These are phyloP conservation scores for Ceratocystiopsis minuta DNA, from an alignment of 2,329 filamentous ascomycete genomes.

Conservation along the genomic window DNA sequence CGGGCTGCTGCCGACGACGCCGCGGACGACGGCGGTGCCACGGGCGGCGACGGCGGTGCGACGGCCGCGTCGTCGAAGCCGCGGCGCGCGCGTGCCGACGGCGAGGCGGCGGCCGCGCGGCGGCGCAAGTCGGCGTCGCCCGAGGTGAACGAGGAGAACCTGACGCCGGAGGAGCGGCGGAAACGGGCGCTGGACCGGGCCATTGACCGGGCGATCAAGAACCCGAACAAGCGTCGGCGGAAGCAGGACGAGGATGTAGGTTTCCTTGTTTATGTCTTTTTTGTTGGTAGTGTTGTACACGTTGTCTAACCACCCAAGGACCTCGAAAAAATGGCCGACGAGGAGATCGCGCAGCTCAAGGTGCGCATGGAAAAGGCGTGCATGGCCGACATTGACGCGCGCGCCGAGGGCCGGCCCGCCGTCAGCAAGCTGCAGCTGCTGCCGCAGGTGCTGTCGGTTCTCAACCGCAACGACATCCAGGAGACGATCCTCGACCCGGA, in stretches of 20 bases:
- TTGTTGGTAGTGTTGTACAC: too few species aligned
- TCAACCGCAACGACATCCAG: slow-evolving; percentile 78
- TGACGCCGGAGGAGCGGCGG: slow-evolving; percentile 72
- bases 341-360: slow-evolving; percentile 75
- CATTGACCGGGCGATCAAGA: slow-evolving; percentile 78
- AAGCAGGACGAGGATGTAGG: slow-evolving; percentile 79
- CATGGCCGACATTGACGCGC: slow-evolving; percentile 66
- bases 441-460: slow-evolving; percentile 69
- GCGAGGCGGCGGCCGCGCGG: slow-evolving; percentile 25
- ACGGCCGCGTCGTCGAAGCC: not conserved
- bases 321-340: slow-evolving; percentile 75
- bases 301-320: slow-evolving; percentile 35
- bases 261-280: slow-evolving; percentile 6
- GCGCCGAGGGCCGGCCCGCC: slow-evolving; percentile 61
- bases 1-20: slow-evolving; percentile 23
- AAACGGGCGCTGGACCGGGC: slow-evolving; percentile 69
- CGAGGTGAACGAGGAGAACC: slow-evolving; percentile 54
- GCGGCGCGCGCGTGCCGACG: slow-evolving; percentile 14
- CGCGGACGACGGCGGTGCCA: slow-evolving; percentile 27
- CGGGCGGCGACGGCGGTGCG: slow-evolving; percentile 9
- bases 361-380: slow-evolving; percentile 82
- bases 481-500: slow-evolving; percentile 81
- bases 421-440: slow-evolving; percentile 88
- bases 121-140: slow-evolving; percentile 26
- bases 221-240: slow-evolving; percentile 51